Evolutionary conservation across 345 rosid genomes (phyloP).

Genomic region (Acer campestre): DNA sequence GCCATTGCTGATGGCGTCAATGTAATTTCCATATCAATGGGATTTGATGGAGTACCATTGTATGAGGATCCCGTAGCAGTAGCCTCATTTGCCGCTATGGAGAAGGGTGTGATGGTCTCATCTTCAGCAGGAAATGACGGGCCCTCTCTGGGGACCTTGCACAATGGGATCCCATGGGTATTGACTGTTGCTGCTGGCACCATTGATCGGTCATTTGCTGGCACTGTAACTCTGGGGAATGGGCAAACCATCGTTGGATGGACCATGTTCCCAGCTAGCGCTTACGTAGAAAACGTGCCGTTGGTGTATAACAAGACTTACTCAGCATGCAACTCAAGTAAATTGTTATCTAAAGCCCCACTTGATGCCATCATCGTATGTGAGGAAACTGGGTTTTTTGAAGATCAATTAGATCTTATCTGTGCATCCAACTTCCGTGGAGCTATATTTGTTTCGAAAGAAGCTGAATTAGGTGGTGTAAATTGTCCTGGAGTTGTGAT

Average conservation of each 20-base stretch:
- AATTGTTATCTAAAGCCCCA: slow-evolving; percentile 20
- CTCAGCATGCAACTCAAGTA: slow-evolving; percentile 32
- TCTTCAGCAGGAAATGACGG: slow-evolving; percentile 34
- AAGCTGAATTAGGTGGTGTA: neutral
- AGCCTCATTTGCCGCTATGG: slow-evolving; percentile 24
- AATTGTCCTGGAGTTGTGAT: slow-evolving; percentile 21
- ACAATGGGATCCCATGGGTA: slow-evolving; percentile 53
- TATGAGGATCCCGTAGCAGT: slow-evolving; percentile 35
- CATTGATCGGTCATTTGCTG: slow-evolving; percentile 34
- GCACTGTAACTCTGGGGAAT: slow-evolving; percentile 39
- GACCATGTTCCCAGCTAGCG: slow-evolving; percentile 45
- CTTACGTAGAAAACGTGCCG: slow-evolving; percentile 24
- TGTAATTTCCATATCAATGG: slow-evolving; percentile 37
- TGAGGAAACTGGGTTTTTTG: slow-evolving; percentile 18
- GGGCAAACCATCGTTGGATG: slow-evolving; percentile 32
- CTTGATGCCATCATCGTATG: slow-evolving; percentile 36
- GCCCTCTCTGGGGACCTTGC: slow-evolving; percentile 32
- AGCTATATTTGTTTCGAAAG: slow-evolving; percentile 38
- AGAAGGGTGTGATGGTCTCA: slow-evolving; percentile 26
- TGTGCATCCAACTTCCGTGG: slow-evolving; percentile 26
- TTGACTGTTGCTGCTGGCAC: slow-evolving; percentile 46
- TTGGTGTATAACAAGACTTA: slow-evolving; percentile 29
- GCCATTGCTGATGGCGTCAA: slow-evolving; percentile 40
- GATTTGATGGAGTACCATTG: slow-evolving; percentile 24
- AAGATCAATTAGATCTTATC: slow-evolving; percentile 7